phyloP scores from a whole-genome alignment of 2,329 filamentous ascomycete species.

The Ustulina deusta region DNA sequence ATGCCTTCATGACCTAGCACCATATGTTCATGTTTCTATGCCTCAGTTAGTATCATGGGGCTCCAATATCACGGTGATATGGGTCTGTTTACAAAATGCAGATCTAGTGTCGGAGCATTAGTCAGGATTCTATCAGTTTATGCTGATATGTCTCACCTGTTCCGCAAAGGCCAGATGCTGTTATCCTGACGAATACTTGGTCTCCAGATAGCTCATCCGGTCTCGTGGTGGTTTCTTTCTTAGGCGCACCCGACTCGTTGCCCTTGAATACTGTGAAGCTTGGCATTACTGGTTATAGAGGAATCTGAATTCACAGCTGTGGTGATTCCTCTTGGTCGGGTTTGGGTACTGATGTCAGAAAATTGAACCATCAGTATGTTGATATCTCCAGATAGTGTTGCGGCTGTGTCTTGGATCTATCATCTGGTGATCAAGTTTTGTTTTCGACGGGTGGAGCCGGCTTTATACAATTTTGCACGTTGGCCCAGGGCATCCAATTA shows the following conservation, averaged over 20 bases:
- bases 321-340: not conserved
- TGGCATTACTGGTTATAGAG: conserved; percentile 39
- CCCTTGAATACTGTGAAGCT: conserved; percentile 74
- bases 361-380: not conserved
- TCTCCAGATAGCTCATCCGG: conserved; percentile 59
- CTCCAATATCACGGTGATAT: not conserved
- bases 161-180: conserved; percentile 75
- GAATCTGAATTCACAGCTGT: not conserved
- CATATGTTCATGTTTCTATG: conserved; percentile 50
- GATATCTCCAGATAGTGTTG: not conserved
- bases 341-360: not conserved
- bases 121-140: conserved; percentile 49
- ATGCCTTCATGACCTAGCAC: conserved; percentile 64
- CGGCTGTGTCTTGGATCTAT: conserved; percentile 5
- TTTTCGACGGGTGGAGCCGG: not conserved
- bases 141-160: conserved; percentile 55
- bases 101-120: conserved; percentile 50
- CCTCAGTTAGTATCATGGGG: conserved; percentile 22
- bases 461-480: conserved; percentile 15
- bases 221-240: conserved; percentile 61
- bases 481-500: not conserved
- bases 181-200: conserved; percentile 72
- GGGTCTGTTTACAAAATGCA: conserved; percentile 48
- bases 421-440: not conserved
- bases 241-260: conserved; percentile 66